Conservation (phyloP, 768 basidiomycete genomes). For the Lactarius trivialis region DNA sequence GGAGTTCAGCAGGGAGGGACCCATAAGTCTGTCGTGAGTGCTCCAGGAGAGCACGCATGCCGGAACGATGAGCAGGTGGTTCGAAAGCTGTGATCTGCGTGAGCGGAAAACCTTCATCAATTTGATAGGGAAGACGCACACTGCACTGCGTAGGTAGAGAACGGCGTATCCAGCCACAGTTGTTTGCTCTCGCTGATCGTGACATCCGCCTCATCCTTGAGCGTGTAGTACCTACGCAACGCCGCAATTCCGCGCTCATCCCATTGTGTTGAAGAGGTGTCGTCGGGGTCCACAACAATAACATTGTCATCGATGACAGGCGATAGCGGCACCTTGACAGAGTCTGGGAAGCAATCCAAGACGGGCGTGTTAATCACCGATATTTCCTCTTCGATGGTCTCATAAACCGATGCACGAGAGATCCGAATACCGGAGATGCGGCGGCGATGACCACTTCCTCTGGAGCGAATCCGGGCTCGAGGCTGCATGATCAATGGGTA, state of each 20-base stretch:
- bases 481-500: slow-evolving; percentile 40
- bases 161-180: slow-evolving; percentile 63
- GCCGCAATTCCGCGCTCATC: slow-evolving; percentile 61
- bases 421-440: slow-evolving; percentile 58
- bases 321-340: slow-evolving; percentile 4
- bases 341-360: slow-evolving; percentile 3
- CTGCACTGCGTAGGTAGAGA: slow-evolving; percentile 66
- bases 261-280: slow-evolving; percentile 46
- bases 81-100: slow-evolving; percentile 44
- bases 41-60: slow-evolving; percentile 67
- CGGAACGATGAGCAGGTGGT: slow-evolving; percentile 55
- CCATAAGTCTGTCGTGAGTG: slow-evolving; percentile 66
- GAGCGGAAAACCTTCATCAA: slow-evolving; percentile 1
- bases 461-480: slow-evolving; percentile 45
- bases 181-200: slow-evolving; percentile 62
- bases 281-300: slow-evolving; percentile 51
- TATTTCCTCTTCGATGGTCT: slow-evolving; percentile 72
- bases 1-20: slow-evolving; percentile 67
- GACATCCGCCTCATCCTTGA: slow-evolving; percentile 60
- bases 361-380: slow-evolving; percentile 31
- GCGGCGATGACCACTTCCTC: slow-evolving; percentile 64
- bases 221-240: slow-evolving; percentile 59
- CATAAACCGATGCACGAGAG: slow-evolving; percentile 65
- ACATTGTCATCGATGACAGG: slow-evolving; percentile 25
- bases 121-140: slow-evolving; percentile 40